Conservation (phyloP, 257 asterid species). For the Ajuga chamaepitys region DNA sequence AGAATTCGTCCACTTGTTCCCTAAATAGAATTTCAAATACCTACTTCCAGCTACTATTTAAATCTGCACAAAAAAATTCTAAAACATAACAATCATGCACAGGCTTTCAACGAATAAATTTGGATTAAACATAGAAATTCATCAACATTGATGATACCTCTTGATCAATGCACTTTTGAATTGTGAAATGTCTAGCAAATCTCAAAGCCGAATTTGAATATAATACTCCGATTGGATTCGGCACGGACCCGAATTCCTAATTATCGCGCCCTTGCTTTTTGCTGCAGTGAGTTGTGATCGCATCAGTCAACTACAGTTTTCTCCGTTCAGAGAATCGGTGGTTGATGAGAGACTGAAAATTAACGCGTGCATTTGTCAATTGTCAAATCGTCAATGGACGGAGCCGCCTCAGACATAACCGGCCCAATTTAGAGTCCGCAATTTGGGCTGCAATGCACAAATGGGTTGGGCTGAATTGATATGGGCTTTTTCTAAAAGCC, state of each 20-base stretch:
- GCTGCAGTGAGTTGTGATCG: slow-evolving; percentile 13
- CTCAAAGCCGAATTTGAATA: neutral
- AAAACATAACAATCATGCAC: too few relatives aligned
- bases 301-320: slow-evolving; percentile 9
- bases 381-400: neutral
- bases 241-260: neutral
- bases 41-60: neutral
- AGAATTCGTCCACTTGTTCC: neutral
- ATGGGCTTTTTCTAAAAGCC: too few relatives aligned
- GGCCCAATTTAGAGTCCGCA: neutral
- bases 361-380: neutral
- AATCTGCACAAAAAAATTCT: too few relatives aligned
- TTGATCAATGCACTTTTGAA: neutral
- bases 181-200: neutral
- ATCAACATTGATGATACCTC: neutral
- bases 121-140: neutral
- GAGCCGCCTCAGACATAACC: neutral
- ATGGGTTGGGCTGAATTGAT: too few relatives aligned
- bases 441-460: too few relatives aligned
- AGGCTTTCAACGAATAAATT: neutral
- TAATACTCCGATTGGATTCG: slow-evolving; percentile 1
- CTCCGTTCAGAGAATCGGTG: neutral
- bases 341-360: neutral
- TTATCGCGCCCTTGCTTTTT: neutral
- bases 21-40: neutral